Evolutionary conservation across 2,329 filamentous ascomycete genomes (phyloP).

Genomic region (Fusarium succisae): DNA sequence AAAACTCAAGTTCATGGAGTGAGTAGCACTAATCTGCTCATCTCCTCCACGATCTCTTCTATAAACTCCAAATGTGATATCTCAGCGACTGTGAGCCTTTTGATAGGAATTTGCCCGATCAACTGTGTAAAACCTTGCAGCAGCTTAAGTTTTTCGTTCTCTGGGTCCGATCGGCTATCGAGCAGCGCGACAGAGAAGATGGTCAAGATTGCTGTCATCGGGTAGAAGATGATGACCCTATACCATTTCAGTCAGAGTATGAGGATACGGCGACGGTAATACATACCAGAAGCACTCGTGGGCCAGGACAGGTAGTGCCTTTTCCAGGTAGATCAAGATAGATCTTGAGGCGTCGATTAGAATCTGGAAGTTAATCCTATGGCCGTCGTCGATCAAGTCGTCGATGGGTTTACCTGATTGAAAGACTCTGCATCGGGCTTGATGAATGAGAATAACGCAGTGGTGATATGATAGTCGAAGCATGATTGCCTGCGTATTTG

Average conservation of each 20-base stretch:
- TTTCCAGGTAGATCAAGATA: background rate
- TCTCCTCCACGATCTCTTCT: background rate
- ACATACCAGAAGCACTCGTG: conserved; percentile 5
- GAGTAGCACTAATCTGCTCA: background rate
- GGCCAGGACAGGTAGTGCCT: background rate
- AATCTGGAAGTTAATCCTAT: background rate
- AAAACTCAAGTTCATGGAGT: fast-evolving
- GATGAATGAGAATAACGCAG: background rate
- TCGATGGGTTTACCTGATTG: fast-evolving
- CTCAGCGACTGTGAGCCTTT: background rate
- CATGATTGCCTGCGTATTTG: background rate
- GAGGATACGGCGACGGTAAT: too few species aligned
- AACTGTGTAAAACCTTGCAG: background rate
- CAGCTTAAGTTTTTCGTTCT: fast-evolving
- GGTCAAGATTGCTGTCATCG: background rate
- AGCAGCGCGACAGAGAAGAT: background rate
- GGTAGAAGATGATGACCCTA: conserved; percentile 11
- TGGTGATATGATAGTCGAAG: conserved; percentile 3
- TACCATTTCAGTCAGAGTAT: too few species aligned
- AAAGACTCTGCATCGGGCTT: background rate
- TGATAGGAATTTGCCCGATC: background rate
- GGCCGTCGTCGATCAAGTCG: fast-evolving
- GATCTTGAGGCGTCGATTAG: conserved; percentile 3
- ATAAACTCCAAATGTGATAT: background rate
- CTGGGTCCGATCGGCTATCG: background rate